phyloP scores from a whole-genome alignment of 305 asterid genomes.

The Fraxinus sp. region DNA sequence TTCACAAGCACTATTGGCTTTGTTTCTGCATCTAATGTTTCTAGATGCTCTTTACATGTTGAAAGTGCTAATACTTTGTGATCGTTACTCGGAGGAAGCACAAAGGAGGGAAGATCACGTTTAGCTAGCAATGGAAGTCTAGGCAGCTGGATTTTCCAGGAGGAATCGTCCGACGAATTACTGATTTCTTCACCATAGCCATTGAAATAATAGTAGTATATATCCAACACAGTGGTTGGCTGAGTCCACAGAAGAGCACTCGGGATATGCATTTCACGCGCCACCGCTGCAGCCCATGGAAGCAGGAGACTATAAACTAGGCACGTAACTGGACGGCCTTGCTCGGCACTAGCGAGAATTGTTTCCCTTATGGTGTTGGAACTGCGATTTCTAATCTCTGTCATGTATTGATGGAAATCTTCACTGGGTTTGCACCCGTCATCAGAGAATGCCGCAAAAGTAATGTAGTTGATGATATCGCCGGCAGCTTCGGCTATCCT shows the following conservation, averaged over 20 bases:
- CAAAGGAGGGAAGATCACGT: neutral
- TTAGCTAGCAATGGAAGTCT: neutral
- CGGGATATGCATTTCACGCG: slow-evolving; percentile 36
- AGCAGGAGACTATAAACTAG: slow-evolving; percentile 40
- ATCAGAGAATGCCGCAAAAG: slow-evolving; percentile 38
- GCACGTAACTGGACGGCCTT: slow-evolving; percentile 36
- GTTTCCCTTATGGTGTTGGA: slow-evolving; percentile 20
- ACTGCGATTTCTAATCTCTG: slow-evolving; percentile 21
- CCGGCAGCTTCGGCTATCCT: slow-evolving; percentile 24
- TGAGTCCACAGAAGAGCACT: slow-evolving; percentile 53
- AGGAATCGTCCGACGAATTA: slow-evolving; percentile 16
- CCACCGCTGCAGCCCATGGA: slow-evolving; percentile 34
- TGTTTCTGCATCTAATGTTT: neutral
- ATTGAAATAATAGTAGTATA: slow-evolving; percentile 51
- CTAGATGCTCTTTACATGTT: neutral
- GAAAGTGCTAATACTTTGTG: neutral
- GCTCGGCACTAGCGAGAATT: slow-evolving; percentile 14
- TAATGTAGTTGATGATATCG: slow-evolving; percentile 25
- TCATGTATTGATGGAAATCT: neutral
- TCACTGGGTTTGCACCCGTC: slow-evolving; percentile 32
- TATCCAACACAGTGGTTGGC: slow-evolving; percentile 47
- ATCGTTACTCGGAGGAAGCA: neutral
- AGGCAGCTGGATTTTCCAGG: slow-evolving; percentile 36
- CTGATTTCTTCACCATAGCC: slow-evolving; percentile 40
- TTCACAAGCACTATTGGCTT: neutral